These are phyloP conservation scores for Ammopiptanthus mongolicus DNA, from an alignment of 306 rosid genomes.

Conservation along the genomic window DNA sequence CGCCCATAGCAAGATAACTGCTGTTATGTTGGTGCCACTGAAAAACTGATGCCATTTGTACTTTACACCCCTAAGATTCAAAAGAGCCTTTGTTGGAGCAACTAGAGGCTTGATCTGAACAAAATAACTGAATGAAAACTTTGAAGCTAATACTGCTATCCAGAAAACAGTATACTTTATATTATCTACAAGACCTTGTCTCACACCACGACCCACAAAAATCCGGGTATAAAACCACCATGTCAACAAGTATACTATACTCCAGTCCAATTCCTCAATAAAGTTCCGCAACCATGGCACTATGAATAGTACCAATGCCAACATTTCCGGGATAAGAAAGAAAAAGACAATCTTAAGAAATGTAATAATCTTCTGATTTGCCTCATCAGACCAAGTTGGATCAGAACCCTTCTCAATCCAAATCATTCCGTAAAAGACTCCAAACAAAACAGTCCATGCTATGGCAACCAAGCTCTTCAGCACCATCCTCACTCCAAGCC, in stretches of 20 bases:
- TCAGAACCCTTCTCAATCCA: conserved; percentile 68
- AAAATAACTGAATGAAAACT: conserved; percentile 81
- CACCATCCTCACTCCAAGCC: conserved; percentile 85
- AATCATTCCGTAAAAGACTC: conserved; percentile 62
- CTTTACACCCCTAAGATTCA: conserved; percentile 21
- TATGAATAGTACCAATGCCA: conserved; percentile 57
- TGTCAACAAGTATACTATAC: conserved; percentile 51
- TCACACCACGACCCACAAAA: conserved; percentile 84
- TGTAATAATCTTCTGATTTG: conserved; percentile 49
- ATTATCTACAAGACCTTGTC: conserved; percentile 73
- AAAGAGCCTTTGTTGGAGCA: conserved; percentile 60
- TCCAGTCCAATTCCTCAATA: conserved; percentile 62
- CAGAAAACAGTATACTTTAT: conserved; percentile 73
- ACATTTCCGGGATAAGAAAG: conserved; percentile 65
- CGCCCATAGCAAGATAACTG: conserved; percentile 68
- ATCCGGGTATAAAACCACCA: conserved; percentile 94
- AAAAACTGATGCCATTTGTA: conserved; percentile 83
- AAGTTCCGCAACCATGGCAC: conserved; percentile 74
- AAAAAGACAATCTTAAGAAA: conserved; percentile 59
- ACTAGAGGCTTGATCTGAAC: conserved; percentile 87
- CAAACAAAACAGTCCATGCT: conserved; percentile 70
- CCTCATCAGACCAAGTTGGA: conserved; percentile 57
- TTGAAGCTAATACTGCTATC: conserved; percentile 62
- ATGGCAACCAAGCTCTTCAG: conserved; percentile 60
- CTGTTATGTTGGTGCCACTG: conserved; percentile 51